Base-by-base conservation (phyloP, 2,329 filamentous ascomycete species). In the Harringtonia aguacate region DNA sequence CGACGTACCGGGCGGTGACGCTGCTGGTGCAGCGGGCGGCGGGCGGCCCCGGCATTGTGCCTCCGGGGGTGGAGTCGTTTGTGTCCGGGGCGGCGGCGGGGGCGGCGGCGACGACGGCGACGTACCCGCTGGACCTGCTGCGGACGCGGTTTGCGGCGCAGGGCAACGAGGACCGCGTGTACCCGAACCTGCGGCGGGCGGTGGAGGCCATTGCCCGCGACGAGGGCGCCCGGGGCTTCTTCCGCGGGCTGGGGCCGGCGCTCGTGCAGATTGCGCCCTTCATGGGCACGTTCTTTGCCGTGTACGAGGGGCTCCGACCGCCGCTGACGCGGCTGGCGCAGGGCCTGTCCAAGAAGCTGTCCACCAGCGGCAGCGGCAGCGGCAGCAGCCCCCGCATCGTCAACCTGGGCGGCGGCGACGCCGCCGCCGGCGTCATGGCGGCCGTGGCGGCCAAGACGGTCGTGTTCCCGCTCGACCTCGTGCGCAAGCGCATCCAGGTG, bases 81-180 rank as follows among this genome's bases (percentile, higher is more conserved):
- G 61, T 94, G 48, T 76, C 86, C 7, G 92, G 92, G 45, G 90
- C 89, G 2, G 62, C 78, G 0, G 89, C 88, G 2, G 92, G 92
- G 36, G 88, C 84, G 3, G 68, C 81, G 21, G 87, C 89, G 24
- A 97, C 92, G 0, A 80, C 80, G 5, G 66, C 72, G 4, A 97
- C 92, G 45, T 98, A 98, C 64, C 92, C 92, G 20, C 77, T 97
- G 43, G 92, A 98, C 63, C 75, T 98, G 13, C 72, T 98, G 33
- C 81, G 92, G 46, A 98, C 92, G 31, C 81, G 92, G 6, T 98
- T 98, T 62, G 92, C 92, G n/a, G 92, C 92, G 0, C 90, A 97
- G 64, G 90, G 90, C 10, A 80, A 66, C 64, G 50, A 64, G 61
- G 46, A 87, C 46, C 79, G 76, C 39, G 75, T 97, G n/a, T 97